Evolutionary conservation across 306 rosid species (phyloP).

Genomic region (Senna siamea): DNA sequence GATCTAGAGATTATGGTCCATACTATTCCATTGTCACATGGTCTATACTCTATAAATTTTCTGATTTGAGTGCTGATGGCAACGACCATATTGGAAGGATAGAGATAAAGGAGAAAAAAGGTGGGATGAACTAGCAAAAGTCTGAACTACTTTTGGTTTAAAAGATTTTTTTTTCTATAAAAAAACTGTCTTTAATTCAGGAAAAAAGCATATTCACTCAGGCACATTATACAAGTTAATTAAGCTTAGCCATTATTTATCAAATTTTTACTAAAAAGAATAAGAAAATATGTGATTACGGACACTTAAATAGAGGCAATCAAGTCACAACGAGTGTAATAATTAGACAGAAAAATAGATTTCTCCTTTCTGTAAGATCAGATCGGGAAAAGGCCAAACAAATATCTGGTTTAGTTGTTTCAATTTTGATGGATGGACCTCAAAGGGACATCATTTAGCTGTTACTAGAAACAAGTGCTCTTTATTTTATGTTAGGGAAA

Average conservation of each 20-base stretch:
- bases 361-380: background rate
- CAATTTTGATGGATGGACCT: too few species aligned
- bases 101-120: background rate
- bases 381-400: background rate
- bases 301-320: background rate
- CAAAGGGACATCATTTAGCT: background rate
- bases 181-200: background rate
- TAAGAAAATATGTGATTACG: background rate
- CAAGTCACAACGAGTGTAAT: background rate
- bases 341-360: background rate
- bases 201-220: background rate
- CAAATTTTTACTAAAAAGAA: background rate
- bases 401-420: background rate
- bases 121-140: background rate
- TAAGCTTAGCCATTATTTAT: background rate
- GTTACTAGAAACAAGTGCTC: background rate
- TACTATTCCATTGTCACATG: conserved; percentile 18
- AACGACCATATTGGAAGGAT: background rate
- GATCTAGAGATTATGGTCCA: background rate
- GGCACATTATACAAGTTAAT: background rate
- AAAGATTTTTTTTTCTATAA: background rate
- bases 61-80: background rate
- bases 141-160: background rate
- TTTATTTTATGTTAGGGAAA: too few species aligned
- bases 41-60: conserved; percentile 2